Evolutionary conservation across 441 rosid genomes (phyloP).

Genomic region (Iberis amara): DNA sequence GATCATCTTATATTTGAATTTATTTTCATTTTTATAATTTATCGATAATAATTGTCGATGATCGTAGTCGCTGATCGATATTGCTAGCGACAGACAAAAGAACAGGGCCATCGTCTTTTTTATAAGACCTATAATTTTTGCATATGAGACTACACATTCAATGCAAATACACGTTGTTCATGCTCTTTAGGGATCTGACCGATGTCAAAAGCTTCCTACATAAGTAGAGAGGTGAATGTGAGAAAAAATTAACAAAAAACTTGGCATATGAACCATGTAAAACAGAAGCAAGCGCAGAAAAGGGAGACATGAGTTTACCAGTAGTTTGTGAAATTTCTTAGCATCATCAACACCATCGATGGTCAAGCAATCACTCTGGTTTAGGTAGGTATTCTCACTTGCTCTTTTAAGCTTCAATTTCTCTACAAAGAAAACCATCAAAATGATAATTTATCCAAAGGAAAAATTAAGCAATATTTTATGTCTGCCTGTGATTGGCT

Average conservation of each 20-base stretch:
- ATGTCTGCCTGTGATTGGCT: not conserved
- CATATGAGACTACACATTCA: too few species aligned
- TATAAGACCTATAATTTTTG: too few species aligned
- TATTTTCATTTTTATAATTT: too few species aligned
- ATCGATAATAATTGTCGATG: too few species aligned
- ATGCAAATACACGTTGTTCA: conserved; percentile 62
- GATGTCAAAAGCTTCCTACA: conserved; percentile 65
- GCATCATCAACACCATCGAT: conserved; percentile 70
- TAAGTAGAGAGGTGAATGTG: not conserved
- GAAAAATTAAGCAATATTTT: not conserved
- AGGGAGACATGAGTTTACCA: conserved; percentile 39
- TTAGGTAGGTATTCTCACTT: conserved; percentile 64
- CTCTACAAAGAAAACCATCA: conserved; percentile 42
- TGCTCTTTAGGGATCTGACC: conserved; percentile 54
- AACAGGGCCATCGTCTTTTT: too few species aligned
- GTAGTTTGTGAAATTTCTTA: conserved; percentile 46
- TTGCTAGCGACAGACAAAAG: too few species aligned
- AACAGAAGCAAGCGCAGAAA: conserved; percentile 4
- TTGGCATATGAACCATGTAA: not conserved
- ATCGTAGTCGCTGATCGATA: too few species aligned
- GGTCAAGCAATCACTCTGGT: conserved; percentile 67
- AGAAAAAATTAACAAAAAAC: not conserved
- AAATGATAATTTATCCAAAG: conserved; percentile 35
- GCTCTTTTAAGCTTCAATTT: conserved; percentile 66
- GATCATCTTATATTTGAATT: too few species aligned